Evolutionary conservation across 2,329 filamentous ascomycete genomes (phyloP).

Genomic region (Dothiorella sarmentorum): DNA sequence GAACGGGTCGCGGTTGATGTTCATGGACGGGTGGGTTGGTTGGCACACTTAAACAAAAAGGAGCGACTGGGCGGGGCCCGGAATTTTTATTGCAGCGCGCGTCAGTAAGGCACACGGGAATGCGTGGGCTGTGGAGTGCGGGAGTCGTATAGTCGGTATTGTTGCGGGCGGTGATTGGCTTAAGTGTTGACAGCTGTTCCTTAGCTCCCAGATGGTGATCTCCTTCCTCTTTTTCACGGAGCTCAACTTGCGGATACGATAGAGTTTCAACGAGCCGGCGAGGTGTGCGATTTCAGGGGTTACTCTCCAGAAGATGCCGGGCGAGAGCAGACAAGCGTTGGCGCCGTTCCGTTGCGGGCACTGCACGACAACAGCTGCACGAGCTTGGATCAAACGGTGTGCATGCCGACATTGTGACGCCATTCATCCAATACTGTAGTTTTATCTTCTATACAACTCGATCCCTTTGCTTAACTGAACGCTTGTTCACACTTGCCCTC

Average conservation of each 20-base stretch:
- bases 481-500: background rate
- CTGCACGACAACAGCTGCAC: background rate
- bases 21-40: slow-evolving; percentile 1
- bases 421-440: too few relatives aligned
- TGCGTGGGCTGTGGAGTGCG: background rate
- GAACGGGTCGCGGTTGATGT: slow-evolving; percentile 44
- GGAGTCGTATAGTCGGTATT: background rate
- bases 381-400: slow-evolving; percentile 10
- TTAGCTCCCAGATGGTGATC: background rate
- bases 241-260: slow-evolving; percentile 1
- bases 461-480: too few relatives aligned
- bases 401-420: background rate
- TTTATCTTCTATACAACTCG: background rate
- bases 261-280: background rate
- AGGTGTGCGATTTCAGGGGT: background rate
- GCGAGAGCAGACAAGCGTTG: background rate
- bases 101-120: background rate
- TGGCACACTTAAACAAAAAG: background rate
- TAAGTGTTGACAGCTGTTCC: slow-evolving; percentile 14
- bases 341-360: background rate
- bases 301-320: background rate
- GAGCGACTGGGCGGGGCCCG: slow-evolving; percentile 11
- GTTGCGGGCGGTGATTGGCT: slow-evolving; percentile 5
- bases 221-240: slow-evolving; percentile 10
- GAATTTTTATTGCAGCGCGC: background rate